These are phyloP conservation scores for Coprinellus aureogranulatus DNA, from an alignment of 768 basidiomycete genomes.

Conservation along the genomic window DNA sequence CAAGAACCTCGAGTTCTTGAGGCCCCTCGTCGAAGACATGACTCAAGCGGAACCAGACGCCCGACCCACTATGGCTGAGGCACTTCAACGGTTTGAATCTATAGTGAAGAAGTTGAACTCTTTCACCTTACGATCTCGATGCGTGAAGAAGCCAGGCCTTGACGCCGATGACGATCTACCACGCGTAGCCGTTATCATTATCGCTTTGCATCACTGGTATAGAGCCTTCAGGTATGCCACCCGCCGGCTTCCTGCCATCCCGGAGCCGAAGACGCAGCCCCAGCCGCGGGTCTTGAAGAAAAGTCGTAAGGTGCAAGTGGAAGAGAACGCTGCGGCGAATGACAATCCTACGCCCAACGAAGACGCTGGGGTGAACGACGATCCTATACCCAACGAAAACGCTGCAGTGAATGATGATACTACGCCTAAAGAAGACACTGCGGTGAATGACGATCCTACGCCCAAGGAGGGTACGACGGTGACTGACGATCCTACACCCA, in stretches of 20 bases:
- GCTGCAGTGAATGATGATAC: too few species aligned
- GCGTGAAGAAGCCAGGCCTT: background rate
- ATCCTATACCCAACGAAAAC: too few species aligned
- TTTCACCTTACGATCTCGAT: background rate
- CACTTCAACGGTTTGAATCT: background rate
- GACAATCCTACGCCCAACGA: too few species aligned
- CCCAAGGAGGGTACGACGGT: too few species aligned
- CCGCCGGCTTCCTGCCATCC: background rate
- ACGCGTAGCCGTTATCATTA: background rate
- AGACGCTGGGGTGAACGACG: too few species aligned
- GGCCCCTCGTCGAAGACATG: conserved; percentile 34
- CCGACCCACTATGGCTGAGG: conserved; percentile 38
- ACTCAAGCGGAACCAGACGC: conserved; percentile 30
- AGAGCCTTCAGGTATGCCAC: background rate
- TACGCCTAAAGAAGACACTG: too few species aligned
- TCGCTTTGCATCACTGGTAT: background rate
- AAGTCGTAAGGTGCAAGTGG: too few species aligned
- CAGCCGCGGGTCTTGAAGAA: too few species aligned
- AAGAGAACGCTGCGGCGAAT: too few species aligned
- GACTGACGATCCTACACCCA: too few species aligned
- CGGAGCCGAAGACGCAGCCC: background rate
- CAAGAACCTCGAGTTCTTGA: conserved; percentile 29
- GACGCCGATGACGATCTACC: background rate
- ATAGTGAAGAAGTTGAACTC: background rate
- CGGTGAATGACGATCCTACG: too few species aligned